phyloP scores from a whole-genome alignment of 345 rosid genomes.

The Jatropha curcas region DNA sequence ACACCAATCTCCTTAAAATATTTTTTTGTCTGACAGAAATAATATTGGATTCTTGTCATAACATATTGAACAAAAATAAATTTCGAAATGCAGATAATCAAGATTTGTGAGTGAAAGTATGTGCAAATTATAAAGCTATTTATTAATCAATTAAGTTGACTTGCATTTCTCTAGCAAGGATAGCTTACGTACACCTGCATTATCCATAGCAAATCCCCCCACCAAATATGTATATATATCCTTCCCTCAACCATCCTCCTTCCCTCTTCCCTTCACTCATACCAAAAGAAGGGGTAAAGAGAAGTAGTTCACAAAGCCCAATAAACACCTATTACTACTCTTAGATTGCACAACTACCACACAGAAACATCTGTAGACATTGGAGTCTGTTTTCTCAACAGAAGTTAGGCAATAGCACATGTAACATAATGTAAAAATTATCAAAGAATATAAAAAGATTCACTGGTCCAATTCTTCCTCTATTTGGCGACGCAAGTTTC shows the following conservation, averaged over 20 bases:
- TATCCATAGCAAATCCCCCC: not conserved
- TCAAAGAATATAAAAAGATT: not conserved
- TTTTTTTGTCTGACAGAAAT: conserved; percentile 72
- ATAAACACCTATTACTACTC: no score
- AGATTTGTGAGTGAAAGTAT: not conserved
- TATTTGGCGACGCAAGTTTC: not conserved
- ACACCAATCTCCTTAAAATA: conserved; percentile 66
- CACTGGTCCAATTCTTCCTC: not conserved
- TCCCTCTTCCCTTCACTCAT: no score
- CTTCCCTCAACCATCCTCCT: no score
- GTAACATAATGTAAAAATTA: not conserved
- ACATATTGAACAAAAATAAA: not conserved
- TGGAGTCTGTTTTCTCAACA: not conserved
- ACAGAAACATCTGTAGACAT: not conserved
- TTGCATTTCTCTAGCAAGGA: not conserved
- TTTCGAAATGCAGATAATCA: not conserved
- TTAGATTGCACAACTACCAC: not conserved
- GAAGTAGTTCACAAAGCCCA: no score
- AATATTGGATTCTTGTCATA: conserved; percentile 1
- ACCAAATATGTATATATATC: no score
- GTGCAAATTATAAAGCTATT: not conserved
- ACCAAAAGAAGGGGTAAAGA: no score
- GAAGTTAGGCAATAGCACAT: not conserved
- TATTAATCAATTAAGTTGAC: not conserved
- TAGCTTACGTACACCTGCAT: no score